Evolutionary conservation across 1,284 basidiomycete genomes (phyloP).

Genomic region (Malassezia obtusa): DNA sequence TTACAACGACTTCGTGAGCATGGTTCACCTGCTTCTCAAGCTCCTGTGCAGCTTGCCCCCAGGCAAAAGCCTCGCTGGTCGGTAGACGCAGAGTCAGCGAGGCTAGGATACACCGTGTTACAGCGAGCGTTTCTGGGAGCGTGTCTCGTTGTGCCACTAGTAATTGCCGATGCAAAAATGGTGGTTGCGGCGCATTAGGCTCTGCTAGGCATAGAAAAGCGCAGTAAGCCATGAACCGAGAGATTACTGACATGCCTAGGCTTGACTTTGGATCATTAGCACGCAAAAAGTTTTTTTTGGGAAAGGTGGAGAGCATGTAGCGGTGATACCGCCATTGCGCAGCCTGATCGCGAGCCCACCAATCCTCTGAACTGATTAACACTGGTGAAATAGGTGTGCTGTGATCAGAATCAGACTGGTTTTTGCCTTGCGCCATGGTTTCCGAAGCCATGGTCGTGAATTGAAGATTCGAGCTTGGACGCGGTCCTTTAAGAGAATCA

Average conservation of each 20-base stretch:
- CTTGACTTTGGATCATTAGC: neutral
- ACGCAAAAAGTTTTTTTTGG: neutral
- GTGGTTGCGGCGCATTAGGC: conserved; percentile 15
- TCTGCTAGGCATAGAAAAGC: conserved; percentile 9
- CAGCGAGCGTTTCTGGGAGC: conserved; percentile 6
- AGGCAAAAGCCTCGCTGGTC: conserved; percentile 8
- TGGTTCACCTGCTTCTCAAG: neutral
- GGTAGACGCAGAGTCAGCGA: conserved; percentile 10
- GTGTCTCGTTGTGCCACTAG: conserved; percentile 2
- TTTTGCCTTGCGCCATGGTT: neutral
- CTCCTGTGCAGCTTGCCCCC: conserved; percentile 3
- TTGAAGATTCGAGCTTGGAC: neutral
- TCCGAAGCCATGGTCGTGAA: neutral
- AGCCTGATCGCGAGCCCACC: neutral
- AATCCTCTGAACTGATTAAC: conserved; percentile 8
- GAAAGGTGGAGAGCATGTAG: neutral
- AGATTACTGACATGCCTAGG: conserved; percentile 1
- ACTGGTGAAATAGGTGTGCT: conserved; percentile 1
- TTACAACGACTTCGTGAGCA: neutral
- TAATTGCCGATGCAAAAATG: conserved; percentile 13
- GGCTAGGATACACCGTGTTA: conserved; percentile 3
- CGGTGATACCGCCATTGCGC: conserved; percentile 11
- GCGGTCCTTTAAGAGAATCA: neutral
- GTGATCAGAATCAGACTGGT: neutral
- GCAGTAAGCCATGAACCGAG: conserved; percentile 10